Evolutionary conservation across 1,139 yeast genomes (phyloP).

Genomic region (Hansenula lynferdii): DNA sequence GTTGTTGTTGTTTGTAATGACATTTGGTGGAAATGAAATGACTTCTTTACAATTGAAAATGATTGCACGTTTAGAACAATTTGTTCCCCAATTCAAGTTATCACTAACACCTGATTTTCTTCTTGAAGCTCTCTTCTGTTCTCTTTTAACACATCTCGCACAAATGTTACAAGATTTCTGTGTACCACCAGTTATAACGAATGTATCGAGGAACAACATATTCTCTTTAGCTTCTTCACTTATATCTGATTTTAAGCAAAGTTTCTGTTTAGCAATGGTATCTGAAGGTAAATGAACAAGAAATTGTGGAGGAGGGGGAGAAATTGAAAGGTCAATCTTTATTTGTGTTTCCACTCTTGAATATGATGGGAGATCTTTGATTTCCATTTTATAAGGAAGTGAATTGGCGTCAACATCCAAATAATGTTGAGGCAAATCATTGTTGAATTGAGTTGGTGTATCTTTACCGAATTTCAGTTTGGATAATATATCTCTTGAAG

Average conservation of each 20-base stretch:
- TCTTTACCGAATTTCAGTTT: conserved; percentile 52
- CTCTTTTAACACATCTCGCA: conserved; percentile 83
- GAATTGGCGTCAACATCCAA: conserved; percentile 19
- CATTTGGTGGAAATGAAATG: conserved; percentile 67
- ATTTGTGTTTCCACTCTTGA: conserved; percentile 96
- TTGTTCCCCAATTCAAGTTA: conserved; percentile 73
- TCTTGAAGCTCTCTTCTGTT: conserved; percentile 89
- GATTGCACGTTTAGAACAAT: conserved; percentile 71
- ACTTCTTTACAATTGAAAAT: conserved; percentile 90
- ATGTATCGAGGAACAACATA: conserved; percentile 60
- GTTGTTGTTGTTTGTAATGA: too few relatives aligned
- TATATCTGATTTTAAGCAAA: conserved; percentile 45
- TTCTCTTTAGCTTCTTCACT: conserved; percentile 46
- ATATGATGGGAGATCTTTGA: conserved; percentile 64
- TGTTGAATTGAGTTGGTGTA: conserved; percentile 17
- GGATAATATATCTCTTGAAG: conserved; percentile 46
- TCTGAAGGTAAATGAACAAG: conserved; percentile 80
- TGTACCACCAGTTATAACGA: conserved; percentile 45
- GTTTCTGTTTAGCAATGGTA: conserved; percentile 80
- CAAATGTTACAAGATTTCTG: conserved; percentile 70
- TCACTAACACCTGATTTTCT: conserved; percentile 68
- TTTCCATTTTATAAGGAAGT: conserved; percentile 54
- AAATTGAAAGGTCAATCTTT: conserved; percentile 60
- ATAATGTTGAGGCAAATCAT: conserved; percentile 20
- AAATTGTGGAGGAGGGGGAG: conserved; percentile 70